Conservation (phyloP, 2,329 filamentous ascomycete genomes). For the Pseudocercospora eumusae region DNA sequence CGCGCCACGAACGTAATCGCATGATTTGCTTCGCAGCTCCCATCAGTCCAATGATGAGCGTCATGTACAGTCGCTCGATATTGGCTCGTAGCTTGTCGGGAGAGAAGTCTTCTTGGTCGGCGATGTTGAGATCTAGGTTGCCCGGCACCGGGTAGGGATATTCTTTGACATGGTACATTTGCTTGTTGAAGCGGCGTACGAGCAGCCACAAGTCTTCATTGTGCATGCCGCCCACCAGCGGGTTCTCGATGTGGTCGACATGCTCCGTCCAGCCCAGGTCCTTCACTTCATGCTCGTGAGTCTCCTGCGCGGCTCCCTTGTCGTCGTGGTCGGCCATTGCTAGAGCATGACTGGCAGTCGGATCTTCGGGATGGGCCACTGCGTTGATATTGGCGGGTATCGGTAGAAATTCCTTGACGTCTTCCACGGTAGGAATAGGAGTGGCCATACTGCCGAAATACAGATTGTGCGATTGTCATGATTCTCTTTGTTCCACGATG, state of each 20-base stretch:
- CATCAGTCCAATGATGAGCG: constrained; percentile 68
- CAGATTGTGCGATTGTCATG: background rate
- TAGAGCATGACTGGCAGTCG: constrained; percentile 52
- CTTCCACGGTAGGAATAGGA: constrained; percentile 13
- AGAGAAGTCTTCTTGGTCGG: constrained; percentile 80
- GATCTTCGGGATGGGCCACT: constrained; percentile 43
- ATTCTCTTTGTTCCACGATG: too few species aligned
- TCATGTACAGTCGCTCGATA: constrained; percentile 79
- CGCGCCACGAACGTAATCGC: constrained; percentile 76
- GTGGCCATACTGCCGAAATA: constrained; percentile 15
- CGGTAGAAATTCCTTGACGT: constrained; percentile 36
- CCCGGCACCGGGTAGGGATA: constrained; percentile 62
- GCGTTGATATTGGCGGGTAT: constrained; percentile 37
- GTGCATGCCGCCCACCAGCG: constrained; percentile 65
- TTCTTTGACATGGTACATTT: constrained; percentile 72
- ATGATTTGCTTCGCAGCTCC: constrained; percentile 71
- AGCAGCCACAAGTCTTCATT: constrained; percentile 76
- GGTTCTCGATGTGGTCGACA: constrained; percentile 57
- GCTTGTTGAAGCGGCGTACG: constrained; percentile 73
- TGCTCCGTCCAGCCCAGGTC: constrained; percentile 71
- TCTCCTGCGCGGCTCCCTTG: constrained; percentile 49
- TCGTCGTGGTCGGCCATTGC: constrained; percentile 50
- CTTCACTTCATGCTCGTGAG: constrained; percentile 56
- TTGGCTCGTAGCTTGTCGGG: constrained; percentile 79
- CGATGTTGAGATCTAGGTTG: constrained; percentile 75